These are phyloP conservation scores for Aspergillus sergii DNA, from an alignment of 2,329 filamentous ascomycete genomes.

Conservation along the genomic window DNA sequence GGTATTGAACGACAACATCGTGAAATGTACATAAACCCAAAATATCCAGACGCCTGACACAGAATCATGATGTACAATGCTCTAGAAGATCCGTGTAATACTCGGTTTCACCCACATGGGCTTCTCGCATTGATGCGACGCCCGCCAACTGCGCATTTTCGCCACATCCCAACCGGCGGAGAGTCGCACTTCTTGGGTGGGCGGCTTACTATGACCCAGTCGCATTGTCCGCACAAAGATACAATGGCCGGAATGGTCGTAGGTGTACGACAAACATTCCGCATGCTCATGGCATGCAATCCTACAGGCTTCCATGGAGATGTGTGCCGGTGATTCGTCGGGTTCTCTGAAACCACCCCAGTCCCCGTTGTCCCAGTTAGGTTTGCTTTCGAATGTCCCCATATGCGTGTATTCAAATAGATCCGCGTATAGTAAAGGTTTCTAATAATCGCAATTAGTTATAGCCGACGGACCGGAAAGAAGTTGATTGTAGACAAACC, in stretches of 20 bases:
- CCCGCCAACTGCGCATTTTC: conserved; percentile 27
- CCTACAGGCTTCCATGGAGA: conserved; percentile 32
- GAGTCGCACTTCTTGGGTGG: conserved; percentile 13
- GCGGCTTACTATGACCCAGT: conserved; percentile 20
- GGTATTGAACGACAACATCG: not conserved
- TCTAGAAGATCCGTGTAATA: conserved; percentile 27
- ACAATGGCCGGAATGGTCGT: conserved; percentile 24
- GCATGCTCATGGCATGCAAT: conserved; percentile 23
- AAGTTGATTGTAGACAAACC: conserved; percentile 16
- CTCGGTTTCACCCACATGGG: conserved; percentile 32
- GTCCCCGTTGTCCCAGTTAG: conserved; percentile 39
- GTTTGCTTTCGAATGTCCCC: conserved; percentile 20
- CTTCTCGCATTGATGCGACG: conserved; percentile 20
- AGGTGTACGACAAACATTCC: conserved; percentile 29
- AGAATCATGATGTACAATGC: not conserved
- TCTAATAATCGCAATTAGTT: conserved; percentile 8
- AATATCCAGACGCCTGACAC: not conserved
- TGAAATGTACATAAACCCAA: not conserved
- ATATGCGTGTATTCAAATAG: conserved; percentile 31
- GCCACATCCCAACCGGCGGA: conserved; percentile 30
- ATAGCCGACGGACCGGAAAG: not conserved
- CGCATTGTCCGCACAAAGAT: conserved; percentile 26
- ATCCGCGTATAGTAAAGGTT: conserved; percentile 30
- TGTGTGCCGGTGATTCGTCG: conserved; percentile 28
- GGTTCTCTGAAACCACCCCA: conserved; percentile 34